These are phyloP conservation scores for Leishmania gerbilli DNA, from an alignment of 208 protist species.

Conservation along the genomic window DNA sequence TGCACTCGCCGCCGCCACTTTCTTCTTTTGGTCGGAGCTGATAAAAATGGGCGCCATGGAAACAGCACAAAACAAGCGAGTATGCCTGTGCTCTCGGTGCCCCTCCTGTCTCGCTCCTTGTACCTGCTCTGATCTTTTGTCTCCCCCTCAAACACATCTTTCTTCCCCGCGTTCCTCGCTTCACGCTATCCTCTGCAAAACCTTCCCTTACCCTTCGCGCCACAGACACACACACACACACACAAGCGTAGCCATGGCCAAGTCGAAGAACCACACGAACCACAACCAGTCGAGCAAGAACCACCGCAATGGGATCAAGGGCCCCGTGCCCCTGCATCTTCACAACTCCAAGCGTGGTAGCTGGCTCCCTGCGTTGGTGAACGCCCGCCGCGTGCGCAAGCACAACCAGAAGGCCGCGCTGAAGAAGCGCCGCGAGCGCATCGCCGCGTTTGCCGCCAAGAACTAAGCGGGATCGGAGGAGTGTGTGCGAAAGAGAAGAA, in stretches of 20 bases:
- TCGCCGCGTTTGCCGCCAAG: slow-evolving; percentile 57
- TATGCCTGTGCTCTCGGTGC: not conserved
- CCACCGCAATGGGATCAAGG: slow-evolving; percentile 92
- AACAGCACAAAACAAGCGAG: no score
- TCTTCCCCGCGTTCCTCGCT: not conserved
- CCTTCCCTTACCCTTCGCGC: not conserved
- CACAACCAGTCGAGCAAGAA: slow-evolving; percentile 94
- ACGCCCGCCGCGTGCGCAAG: slow-evolving; percentile 86
- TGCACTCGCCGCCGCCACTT: not conserved
- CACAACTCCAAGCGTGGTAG: slow-evolving; percentile 82
- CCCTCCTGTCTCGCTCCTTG: not conserved
- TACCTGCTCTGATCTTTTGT: not conserved
- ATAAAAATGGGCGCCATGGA: not conserved
- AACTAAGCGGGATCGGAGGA: slow-evolving; percentile 18
- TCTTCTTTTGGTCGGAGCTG: not conserved
- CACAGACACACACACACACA: slow-evolving; percentile 8
- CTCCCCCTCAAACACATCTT: not conserved
- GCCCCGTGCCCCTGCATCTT: slow-evolving; percentile 66
- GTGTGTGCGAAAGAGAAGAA: slow-evolving; percentile 14
- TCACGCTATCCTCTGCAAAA: not conserved
- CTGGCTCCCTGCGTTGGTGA: slow-evolving; percentile 82
- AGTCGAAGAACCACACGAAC: slow-evolving; percentile 95
- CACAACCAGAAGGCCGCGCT: slow-evolving; percentile 85
- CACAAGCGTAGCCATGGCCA: slow-evolving; percentile 68
- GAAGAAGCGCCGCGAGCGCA: slow-evolving; percentile 74